phyloP scores from a whole-genome alignment of 345 rosid genomes.

The Microcos paniculata region DNA sequence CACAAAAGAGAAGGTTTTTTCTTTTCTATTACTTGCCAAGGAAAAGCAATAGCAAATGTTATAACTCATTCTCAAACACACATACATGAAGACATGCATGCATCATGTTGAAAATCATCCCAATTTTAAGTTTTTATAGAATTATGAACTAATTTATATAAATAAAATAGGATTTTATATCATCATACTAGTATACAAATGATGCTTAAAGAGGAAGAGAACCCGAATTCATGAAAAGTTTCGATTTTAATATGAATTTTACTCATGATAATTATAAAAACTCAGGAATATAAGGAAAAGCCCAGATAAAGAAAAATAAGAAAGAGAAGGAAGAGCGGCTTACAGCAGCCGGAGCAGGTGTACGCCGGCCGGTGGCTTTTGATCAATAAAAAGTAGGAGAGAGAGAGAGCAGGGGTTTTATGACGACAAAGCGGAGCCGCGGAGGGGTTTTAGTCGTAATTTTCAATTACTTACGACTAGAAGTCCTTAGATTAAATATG shows the following conservation, averaged over 20 bases:
- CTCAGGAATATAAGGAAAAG: not conserved
- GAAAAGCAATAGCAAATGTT: not conserved
- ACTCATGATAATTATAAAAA: not conserved
- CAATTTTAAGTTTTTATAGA: not conserved
- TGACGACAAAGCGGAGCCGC: not conserved
- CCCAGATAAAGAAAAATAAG: not conserved
- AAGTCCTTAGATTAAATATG: too few species aligned
- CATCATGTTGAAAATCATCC: not conserved
- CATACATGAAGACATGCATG: not conserved
- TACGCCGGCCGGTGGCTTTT: not conserved
- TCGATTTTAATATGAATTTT: not conserved
- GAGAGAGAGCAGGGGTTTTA: not conserved
- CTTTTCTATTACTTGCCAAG: not conserved
- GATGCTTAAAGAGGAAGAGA: not conserved
- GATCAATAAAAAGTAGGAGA: not conserved
- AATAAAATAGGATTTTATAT: not conserved
- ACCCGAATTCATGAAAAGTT: not conserved
- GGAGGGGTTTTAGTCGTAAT: not conserved
- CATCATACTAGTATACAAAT: not conserved
- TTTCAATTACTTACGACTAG: too few species aligned
- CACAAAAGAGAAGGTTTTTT: not conserved
- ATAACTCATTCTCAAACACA: not conserved
- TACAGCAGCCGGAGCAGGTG: conserved; percentile 1
- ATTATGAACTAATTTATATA: not conserved
- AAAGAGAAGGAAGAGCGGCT: not conserved